These are phyloP conservation scores for Colletotrichum theobromicola DNA, from an alignment of 2,329 filamentous ascomycete species.

Conservation along the genomic window DNA sequence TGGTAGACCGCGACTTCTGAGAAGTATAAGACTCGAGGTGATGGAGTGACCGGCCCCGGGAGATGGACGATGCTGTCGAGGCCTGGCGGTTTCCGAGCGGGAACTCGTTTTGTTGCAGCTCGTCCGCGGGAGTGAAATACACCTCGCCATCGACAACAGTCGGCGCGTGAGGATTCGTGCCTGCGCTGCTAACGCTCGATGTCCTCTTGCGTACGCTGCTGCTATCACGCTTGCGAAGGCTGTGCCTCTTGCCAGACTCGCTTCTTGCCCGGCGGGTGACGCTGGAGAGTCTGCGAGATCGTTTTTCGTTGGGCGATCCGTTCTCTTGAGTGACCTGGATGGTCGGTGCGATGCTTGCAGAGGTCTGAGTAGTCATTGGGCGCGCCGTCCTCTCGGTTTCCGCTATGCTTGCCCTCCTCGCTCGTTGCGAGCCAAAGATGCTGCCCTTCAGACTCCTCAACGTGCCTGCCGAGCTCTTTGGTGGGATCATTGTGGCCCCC, in stretches of 20 bases:
- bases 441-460: slow-evolving; percentile 74
- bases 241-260: slow-evolving; percentile 54
- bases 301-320: slow-evolving; percentile 44
- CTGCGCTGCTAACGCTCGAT: slow-evolving; percentile 41
- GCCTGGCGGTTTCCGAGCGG: slow-evolving; percentile 45
- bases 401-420: slow-evolving; percentile 41
- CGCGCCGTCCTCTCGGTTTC: slow-evolving; percentile 41
- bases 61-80: slow-evolving; percentile 45
- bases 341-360: slow-evolving; percentile 59
- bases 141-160: slow-evolving; percentile 55
- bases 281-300: slow-evolving; percentile 37
- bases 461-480: slow-evolving; percentile 75
- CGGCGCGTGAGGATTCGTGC: slow-evolving; percentile 39
- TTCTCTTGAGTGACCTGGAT: slow-evolving; percentile 79
- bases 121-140: slow-evolving; percentile 54
- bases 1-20: slow-evolving; percentile 42
- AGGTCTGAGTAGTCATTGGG: slow-evolving; percentile 48
- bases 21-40: slow-evolving; percentile 53
- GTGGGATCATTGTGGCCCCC: slow-evolving; percentile 50
- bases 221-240: slow-evolving; percentile 58
- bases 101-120: slow-evolving; percentile 47
- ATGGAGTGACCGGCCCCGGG: slow-evolving; percentile 46
- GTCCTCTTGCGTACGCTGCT: slow-evolving; percentile 53
- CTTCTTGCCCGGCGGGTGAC: slow-evolving; percentile 45
- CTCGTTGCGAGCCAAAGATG: slow-evolving; percentile 71